Base-by-base conservation (phyloP, 306 rosid genomes). In the Luffa acutangula region DNA sequence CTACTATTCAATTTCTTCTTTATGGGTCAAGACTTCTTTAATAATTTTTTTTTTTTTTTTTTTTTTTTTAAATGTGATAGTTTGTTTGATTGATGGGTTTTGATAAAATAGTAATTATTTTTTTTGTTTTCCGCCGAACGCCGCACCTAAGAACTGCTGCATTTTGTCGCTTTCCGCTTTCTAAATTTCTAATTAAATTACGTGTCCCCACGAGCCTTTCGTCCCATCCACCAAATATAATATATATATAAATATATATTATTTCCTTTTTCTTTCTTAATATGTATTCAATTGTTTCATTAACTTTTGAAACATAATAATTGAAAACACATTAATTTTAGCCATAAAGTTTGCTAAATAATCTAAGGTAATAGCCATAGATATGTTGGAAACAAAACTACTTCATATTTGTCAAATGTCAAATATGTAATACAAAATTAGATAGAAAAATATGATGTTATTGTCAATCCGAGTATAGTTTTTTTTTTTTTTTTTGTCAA, bases 71-170 rank as follows among this genome's bases (percentile, higher is more conserved):
- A 39, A 66, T 39, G 48, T 66, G 31, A 66, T 7, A 57, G 42
- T 13, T 45, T 31, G 43, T 49, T 75, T 57, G 80, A 41, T 57
- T 15, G 62, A 52, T 52, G 69, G 53, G 34, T 18, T 76, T 4
- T 56, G 20, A 34, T 76, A 76, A 76, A 58, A 54, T 36, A 54
- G 69, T 57, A 41, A 41, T 60, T 41, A 39, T 20, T 1, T 1
- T 43, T 0, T 43, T 39, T 49, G 58, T 83, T 89, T 88, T 86
- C 84, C 97, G 96, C 99, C 97, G 97, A 93, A 87, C 96, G 93
- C 97, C 96, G 96, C 90, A 91, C 92, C 88, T 95, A 90, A 93
- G 91, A 90, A 90, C 87, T 88, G 97, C 86, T 80, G 89, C 83
- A 56, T 25, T 85, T 88, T 85, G 93, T 91, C 85, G 91, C 84